These are phyloP conservation scores for Chrysanthemum makinoi DNA, from an alignment of 129 eudicot genomes.

Conservation along the genomic window DNA sequence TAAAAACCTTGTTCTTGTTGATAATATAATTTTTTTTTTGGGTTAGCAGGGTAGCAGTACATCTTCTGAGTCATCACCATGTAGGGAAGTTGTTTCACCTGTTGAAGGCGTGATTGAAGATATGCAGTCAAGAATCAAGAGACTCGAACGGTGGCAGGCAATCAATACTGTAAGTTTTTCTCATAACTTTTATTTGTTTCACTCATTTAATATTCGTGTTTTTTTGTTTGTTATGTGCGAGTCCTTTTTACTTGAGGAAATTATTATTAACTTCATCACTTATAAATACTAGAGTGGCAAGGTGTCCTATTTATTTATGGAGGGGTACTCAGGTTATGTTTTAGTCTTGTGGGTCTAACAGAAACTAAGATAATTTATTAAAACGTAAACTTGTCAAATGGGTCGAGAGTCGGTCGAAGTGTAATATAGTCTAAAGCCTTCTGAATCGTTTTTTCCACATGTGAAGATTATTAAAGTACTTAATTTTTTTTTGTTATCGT, in stretches of 20 bases:
- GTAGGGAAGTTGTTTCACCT: constrained; percentile 69
- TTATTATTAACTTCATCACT: no score
- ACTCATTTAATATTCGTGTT: background rate
- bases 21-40: constrained; percentile 11
- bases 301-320: no score
- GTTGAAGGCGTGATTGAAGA: constrained; percentile 78
- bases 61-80: constrained; percentile 81
- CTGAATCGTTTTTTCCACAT: no score
- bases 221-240: background rate
- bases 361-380: no score
- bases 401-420: no score
- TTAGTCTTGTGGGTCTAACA: no score
- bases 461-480: no score
- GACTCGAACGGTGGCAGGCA: constrained; percentile 89
- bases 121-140: constrained; percentile 84
- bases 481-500: background rate
- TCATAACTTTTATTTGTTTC: constrained; percentile 5
- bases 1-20: background rate
- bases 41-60: constrained; percentile 73
- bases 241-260: no score
- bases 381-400: no score
- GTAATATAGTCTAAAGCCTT: no score
- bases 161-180: constrained; percentile 67
- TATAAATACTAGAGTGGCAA: no score
- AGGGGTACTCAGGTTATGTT: no score